These are phyloP conservation scores for Termitomyces sp. DNA, from an alignment of 768 basidiomycete genomes.

Conservation along the genomic window DNA sequence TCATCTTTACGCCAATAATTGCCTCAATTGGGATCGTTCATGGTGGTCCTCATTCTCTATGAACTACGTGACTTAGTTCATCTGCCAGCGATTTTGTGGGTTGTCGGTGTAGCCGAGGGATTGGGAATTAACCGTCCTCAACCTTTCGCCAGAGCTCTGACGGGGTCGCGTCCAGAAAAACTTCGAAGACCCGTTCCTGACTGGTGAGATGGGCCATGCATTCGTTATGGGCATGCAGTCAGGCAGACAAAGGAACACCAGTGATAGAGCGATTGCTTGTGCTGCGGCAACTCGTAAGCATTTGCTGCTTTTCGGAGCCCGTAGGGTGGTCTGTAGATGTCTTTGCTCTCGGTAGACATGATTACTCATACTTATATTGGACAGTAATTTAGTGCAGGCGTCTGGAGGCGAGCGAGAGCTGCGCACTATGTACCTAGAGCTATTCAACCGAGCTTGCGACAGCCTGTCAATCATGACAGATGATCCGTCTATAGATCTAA, in stretches of 20 bases:
- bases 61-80: too few relatives aligned
- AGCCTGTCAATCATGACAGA: constrained; percentile 62
- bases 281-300: constrained; percentile 72
- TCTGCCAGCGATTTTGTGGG: too few relatives aligned
- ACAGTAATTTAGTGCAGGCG: constrained; percentile 61
- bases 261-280: constrained; percentile 50
- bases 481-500: constrained; percentile 33
- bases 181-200: constrained; percentile 61
- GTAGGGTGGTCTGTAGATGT: constrained; percentile 61
- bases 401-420: constrained; percentile 65
- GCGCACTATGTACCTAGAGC: constrained; percentile 53
- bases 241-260: constrained; percentile 51
- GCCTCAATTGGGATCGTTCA: too few relatives aligned
- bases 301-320: constrained; percentile 68
- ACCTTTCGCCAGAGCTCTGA: constrained; percentile 59
- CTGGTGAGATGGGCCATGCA: constrained; percentile 53
- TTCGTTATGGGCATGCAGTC: constrained; percentile 58
- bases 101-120: too few relatives aligned
- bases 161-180: constrained; percentile 72
- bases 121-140: too few relatives aligned
- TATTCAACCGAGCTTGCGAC: constrained; percentile 61
- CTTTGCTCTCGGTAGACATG: background rate
- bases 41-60: too few relatives aligned
- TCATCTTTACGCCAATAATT: too few relatives aligned
- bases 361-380: background rate